Evolutionary conservation across 345 rosid species (phyloP).

Genomic region (Populus alba): DNA sequence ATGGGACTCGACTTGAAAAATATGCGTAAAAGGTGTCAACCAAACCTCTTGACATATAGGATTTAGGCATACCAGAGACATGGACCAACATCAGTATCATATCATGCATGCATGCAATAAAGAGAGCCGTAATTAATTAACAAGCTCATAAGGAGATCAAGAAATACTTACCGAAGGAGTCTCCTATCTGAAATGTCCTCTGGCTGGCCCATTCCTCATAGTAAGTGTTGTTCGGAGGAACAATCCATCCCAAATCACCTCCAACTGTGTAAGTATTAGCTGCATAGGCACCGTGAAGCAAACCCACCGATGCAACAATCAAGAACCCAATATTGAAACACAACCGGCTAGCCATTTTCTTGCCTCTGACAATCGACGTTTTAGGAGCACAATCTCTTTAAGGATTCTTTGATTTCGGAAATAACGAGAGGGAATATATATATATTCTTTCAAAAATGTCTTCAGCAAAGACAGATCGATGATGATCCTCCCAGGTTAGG

Average conservation of each 20-base stretch:
- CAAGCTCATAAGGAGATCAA: background rate
- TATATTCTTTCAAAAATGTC: too few relatives aligned
- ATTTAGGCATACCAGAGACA: too few relatives aligned
- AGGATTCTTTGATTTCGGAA: background rate
- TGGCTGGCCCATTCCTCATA: slow-evolving; percentile 15
- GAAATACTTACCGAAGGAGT: background rate
- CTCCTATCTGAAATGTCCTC: slow-evolving; percentile 16
- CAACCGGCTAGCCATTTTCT: background rate
- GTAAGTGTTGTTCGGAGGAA: slow-evolving; percentile 23
- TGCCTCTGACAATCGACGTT: too few relatives aligned
- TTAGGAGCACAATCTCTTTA: background rate
- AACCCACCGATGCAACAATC: background rate
- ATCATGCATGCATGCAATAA: too few relatives aligned
- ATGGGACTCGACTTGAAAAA: too few relatives aligned
- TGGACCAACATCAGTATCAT: too few relatives aligned
- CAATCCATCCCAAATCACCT: slow-evolving; percentile 18
- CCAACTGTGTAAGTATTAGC: slow-evolving; percentile 11
- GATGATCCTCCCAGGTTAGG: too few relatives aligned
- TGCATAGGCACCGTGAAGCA: slow-evolving; percentile 4
- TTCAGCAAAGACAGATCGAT: too few relatives aligned
- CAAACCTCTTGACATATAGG: too few relatives aligned
- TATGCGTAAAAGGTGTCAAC: too few relatives aligned
- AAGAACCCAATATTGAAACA: background rate
- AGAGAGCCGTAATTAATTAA: background rate
- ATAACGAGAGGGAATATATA: background rate